Evolutionary conservation across 1,284 basidiomycete genomes (phyloP).

Genomic region (Lignosus rhinocerotis): DNA sequence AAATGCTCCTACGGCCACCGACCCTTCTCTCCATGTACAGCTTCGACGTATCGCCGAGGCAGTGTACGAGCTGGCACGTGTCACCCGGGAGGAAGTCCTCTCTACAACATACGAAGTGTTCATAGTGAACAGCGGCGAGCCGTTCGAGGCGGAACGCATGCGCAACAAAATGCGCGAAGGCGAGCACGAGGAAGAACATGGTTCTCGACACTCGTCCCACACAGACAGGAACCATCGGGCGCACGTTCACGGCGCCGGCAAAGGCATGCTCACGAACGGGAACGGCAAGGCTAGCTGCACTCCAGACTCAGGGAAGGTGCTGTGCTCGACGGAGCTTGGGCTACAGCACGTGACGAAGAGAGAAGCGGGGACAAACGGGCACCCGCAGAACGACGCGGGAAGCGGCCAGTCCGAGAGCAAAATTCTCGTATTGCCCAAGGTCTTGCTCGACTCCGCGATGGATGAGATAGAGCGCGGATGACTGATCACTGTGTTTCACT

Average conservation of each 20-base stretch:
- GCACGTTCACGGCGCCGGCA: conserved; percentile 6
- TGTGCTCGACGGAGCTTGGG: conserved; percentile 72
- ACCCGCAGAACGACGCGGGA: conserved; percentile 24
- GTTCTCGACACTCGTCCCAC: not conserved
- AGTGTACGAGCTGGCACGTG: conserved; percentile 57
- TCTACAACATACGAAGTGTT: conserved; percentile 71
- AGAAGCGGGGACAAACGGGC: conserved; percentile 29
- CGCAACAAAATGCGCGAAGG: conserved; percentile 66
- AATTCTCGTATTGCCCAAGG: conserved; percentile 65
- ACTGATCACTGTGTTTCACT: not conserved
- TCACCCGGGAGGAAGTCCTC: conserved; percentile 70
- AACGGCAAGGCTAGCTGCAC: conserved; percentile 5
- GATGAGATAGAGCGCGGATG: conserved; percentile 40
- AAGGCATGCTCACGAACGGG: conserved; percentile 8
- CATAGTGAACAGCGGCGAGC: conserved; percentile 50
- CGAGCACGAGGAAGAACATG: conserved; percentile 36
- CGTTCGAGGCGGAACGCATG: conserved; percentile 58
- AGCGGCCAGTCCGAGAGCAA: conserved; percentile 56
- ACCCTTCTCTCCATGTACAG: conserved; percentile 50
- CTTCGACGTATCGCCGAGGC: conserved; percentile 62
- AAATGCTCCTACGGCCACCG: conserved; percentile 33
- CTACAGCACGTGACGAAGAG: conserved; percentile 61
- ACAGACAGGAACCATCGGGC: conserved; percentile 3
- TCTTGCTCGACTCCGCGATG: conserved; percentile 68
- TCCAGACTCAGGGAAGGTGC: conserved; percentile 35